A percentile compares a stretch with the other conserved stretches of the same genome.
phyloP scores from a whole-genome alignment of 768 basidiomycete species.

The Sporobolomyces phaffii region DNA sequence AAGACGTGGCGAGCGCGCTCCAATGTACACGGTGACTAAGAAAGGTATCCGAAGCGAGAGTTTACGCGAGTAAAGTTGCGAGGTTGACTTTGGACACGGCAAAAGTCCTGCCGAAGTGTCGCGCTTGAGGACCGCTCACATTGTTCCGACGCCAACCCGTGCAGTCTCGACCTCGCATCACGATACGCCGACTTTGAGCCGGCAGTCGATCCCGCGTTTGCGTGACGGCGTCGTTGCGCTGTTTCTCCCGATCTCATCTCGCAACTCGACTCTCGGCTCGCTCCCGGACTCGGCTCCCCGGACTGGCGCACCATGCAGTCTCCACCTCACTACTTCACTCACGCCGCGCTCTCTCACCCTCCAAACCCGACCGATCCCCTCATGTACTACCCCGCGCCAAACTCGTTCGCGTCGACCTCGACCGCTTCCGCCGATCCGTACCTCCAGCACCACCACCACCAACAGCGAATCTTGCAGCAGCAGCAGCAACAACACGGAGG shows the following conservation, averaged over 20 bases:
- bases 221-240: no score
- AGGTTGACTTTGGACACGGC: no score
- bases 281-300: background rate
- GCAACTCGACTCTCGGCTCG: background rate
- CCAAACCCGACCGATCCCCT: background rate
- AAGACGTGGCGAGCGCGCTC: no score
- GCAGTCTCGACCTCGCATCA: no score
- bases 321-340: background rate
- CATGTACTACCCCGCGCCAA: background rate
- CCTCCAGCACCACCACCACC: background rate
- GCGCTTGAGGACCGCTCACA: no score
- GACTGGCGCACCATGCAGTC: background rate
- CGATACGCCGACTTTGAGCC: no score
- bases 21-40: no score
- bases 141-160: no score
- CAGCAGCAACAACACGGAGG: background rate
- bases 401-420: background rate
- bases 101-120: no score
- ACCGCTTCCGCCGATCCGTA: slow-evolving; percentile 1
- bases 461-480: background rate
- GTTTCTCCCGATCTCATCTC: background rate
- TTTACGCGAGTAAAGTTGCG: no score
- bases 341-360: background rate
- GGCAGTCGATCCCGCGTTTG: no score
- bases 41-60: no score